These are phyloP conservation scores for Arthrinium puccinioides DNA, from an alignment of 2,329 filamentous ascomycete species.

Conservation along the genomic window DNA sequence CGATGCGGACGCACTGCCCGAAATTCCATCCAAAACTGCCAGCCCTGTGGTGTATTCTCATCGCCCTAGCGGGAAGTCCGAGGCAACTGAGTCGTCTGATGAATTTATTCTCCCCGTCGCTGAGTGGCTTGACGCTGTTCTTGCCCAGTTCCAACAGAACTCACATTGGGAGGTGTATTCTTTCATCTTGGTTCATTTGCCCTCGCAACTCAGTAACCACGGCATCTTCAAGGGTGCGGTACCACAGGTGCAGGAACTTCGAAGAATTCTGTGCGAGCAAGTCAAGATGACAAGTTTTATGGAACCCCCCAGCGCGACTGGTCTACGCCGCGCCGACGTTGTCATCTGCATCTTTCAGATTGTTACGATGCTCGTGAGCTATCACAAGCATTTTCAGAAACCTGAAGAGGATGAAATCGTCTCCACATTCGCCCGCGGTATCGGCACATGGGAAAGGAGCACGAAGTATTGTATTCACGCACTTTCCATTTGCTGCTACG, in stretches of 20 bases:
- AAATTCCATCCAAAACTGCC: conserved; percentile 33
- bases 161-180: conserved; percentile 90
- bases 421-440: conserved; percentile 76
- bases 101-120: conserved; percentile 49
- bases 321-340: conserved; percentile 80
- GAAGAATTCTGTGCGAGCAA: conserved; percentile 74
- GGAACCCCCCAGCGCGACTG: conserved; percentile 72
- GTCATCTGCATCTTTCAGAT: conserved; percentile 83
- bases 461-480: conserved; percentile 93
- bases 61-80: conserved; percentile 7
- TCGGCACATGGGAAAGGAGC: conserved; percentile 76
- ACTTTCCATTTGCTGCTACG: conserved; percentile 88
- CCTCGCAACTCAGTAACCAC: conserved; percentile 84
- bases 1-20: conserved; percentile 48
- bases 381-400: conserved; percentile 78
- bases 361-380: conserved; percentile 82
- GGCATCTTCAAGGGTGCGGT: conserved; percentile 71
- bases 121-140: conserved; percentile 70
- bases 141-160: conserved; percentile 65
- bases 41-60: conserved; percentile 45
- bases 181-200: conserved; percentile 78
- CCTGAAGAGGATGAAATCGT: conserved; percentile 86
- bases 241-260: conserved; percentile 66
- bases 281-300: conserved; percentile 70
- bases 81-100: conserved; percentile 9